A percentile compares a stretch with the other conserved stretches of the same genome.
phyloP scores from a whole-genome alignment of 2,329 filamentous ascomycete species.

The Dactylellina leptospora region DNA sequence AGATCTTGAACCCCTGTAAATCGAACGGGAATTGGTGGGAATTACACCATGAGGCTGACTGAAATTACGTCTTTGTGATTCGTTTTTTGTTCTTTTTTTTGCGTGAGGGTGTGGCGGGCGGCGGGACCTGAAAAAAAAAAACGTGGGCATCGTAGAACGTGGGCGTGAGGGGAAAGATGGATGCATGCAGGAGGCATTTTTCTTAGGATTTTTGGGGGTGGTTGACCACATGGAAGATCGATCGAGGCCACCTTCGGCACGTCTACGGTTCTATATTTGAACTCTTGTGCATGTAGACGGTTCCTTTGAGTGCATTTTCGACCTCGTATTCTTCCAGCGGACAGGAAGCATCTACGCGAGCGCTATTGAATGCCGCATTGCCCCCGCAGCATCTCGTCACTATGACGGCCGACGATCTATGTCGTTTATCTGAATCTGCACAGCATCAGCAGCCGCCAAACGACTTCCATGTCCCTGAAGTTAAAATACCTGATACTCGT shows the following conservation, averaged over 20 bases:
- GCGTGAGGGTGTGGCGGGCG: conserved; percentile 38
- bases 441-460: no score
- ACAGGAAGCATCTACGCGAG: no score
- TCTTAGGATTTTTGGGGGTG: no score
- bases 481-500: background rate
- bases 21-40: conserved; percentile 25
- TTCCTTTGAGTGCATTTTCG: conserved; percentile 1
- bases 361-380: no score
- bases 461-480: no score
- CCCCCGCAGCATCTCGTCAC: no score
- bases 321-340: conserved; percentile 1
- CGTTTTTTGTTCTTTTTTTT: no score
- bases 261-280: conserved; percentile 12
- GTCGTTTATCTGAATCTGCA: no score
- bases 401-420: no score
- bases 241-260: background rate
- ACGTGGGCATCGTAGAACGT: conserved; percentile 52
- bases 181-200: conserved; percentile 27
- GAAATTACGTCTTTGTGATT: conserved; percentile 32
- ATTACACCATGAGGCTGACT: conserved; percentile 28
- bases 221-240: background rate
- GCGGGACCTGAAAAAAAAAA: conserved; percentile 36
- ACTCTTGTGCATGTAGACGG: conserved; percentile 2
- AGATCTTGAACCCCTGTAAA: conserved; percentile 3
- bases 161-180: no score